These are phyloP conservation scores for Metschnikowia santaceciliae DNA, from an alignment of 805 yeast species.

Conservation along the genomic window DNA sequence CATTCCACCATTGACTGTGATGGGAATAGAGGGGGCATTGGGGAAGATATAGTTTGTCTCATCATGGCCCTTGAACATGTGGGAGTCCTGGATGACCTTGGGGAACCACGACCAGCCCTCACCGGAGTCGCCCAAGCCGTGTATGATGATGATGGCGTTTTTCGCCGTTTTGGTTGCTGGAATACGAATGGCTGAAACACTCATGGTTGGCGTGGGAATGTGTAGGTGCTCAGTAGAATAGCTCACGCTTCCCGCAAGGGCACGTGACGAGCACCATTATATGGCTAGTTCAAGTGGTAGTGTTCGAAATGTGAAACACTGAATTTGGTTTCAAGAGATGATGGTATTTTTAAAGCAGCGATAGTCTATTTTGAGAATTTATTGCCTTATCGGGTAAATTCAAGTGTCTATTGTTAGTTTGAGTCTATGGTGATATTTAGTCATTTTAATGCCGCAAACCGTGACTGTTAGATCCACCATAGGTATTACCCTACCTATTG, in stretches of 20 bases:
- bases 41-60: slow-evolving; percentile 76
- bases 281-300: too few relatives aligned
- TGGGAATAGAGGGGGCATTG: slow-evolving; percentile 73
- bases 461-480: too few relatives aligned
- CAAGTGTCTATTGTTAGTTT: too few relatives aligned
- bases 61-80: slow-evolving; percentile 46
- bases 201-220: slow-evolving; percentile 7
- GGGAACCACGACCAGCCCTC: slow-evolving; percentile 86
- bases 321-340: too few relatives aligned
- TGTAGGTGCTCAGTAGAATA: background rate
- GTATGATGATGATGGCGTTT: slow-evolving; percentile 69
- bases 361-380: background rate
- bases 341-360: too few relatives aligned
- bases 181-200: slow-evolving; percentile 24
- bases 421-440: too few relatives aligned
- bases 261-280: background rate
- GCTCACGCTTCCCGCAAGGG: background rate
- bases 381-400: too few relatives aligned
- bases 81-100: slow-evolving; percentile 47
- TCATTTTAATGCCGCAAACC: too few relatives aligned
- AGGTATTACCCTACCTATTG: too few relatives aligned
- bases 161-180: slow-evolving; percentile 30
- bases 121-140: slow-evolving; percentile 92
- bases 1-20: slow-evolving; percentile 64
- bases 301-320: too few relatives aligned